Evolutionary conservation across 805 yeast species (phyloP), one percentile per base, ranked within the genome.

Genomic region (Yamadazyma olivae): DNA sequence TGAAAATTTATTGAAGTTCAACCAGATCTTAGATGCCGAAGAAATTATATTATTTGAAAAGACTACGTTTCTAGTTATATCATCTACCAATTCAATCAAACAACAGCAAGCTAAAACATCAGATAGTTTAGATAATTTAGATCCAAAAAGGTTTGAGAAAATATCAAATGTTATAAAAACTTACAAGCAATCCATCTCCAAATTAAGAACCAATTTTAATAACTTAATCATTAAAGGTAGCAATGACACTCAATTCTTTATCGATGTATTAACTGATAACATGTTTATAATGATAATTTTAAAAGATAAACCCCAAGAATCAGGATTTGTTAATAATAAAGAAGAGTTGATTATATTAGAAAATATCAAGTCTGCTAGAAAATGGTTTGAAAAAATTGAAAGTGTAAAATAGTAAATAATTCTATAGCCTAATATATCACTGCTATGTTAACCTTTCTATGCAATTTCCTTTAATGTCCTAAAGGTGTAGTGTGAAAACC

Each of bases 81-180:
- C 90, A 5, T 74, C 79, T 12, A 74, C 79, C 15, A 68, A 76
- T 30, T 59, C 66, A 4, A 64, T 67, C 18, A 57, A 59, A 32
- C 54, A 59, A 32, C 63, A 59, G 24, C 30, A 27, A n/a, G 7
- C 23, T 10, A n/a, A 21, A 9, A 36, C 34, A 39, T 20, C 21
- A n/a, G 28, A 32, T 15, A 44, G 35, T 35, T 20, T 24, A 8
- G 45, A 41, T 18, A 49, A 44, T 9, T 68, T 89, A 36, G 97
- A 91, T 51, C 96, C 97, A 5, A 88, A 91, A 50, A 69, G 98
- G 50, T 91, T 90, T 53, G 98, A 91, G 55, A 91, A 90, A 56
- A 89, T 91, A 17, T 84, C 95, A 17, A 90, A 88, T 57, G 89
- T 91, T 40, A 87, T 91, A 70, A 91, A 91, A 54, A 88, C 95